These are phyloP conservation scores for Phytophthora boehmeriae DNA, from an alignment of 352 stramenopile genomes.

Conservation along the genomic window DNA sequence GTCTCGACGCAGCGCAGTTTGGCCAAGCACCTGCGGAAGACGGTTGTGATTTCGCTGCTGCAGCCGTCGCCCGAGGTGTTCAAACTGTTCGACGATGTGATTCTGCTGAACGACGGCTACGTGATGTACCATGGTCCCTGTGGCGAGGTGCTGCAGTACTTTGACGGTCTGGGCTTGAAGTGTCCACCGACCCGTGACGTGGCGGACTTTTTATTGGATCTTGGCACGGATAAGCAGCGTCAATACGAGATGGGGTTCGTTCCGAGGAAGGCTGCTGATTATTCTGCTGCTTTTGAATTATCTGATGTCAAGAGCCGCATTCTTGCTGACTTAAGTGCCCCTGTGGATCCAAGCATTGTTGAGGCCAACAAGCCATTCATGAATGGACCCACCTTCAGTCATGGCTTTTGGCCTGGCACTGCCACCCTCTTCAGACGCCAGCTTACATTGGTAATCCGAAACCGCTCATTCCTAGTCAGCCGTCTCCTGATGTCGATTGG, in stretches of 20 bases:
- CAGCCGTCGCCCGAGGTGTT: slow-evolving; percentile 63
- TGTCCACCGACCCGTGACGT: slow-evolving; percentile 35
- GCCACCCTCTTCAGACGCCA: slow-evolving; percentile 17
- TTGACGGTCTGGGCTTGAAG: slow-evolving; percentile 54
- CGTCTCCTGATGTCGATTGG: slow-evolving; percentile 3
- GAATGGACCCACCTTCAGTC: slow-evolving; percentile 18
- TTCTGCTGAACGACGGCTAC: slow-evolving; percentile 82
- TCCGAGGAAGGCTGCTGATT: slow-evolving; percentile 4
- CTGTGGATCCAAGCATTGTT: neutral
- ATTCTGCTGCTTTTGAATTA: slow-evolving; percentile 11
- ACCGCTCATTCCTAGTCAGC: slow-evolving; percentile 17
- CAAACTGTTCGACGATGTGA: slow-evolving; percentile 89
- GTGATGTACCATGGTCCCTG: slow-evolving; percentile 84
- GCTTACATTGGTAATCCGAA: slow-evolving; percentile 21
- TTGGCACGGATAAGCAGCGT: slow-evolving; percentile 26
- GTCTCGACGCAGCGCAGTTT: slow-evolving; percentile 50
- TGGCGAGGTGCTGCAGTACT: slow-evolving; percentile 65
- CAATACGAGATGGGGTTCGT: slow-evolving; percentile 15
- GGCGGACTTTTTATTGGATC: slow-evolving; percentile 36
- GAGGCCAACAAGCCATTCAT: slow-evolving; percentile 11
- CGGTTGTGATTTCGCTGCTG: slow-evolving; percentile 70
- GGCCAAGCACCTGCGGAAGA: slow-evolving; percentile 31
- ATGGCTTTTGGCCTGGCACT: slow-evolving; percentile 8
- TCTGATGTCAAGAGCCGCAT: slow-evolving; percentile 20
- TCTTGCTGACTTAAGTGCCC: neutral